Base-by-base conservation (phyloP, 1,284 basidiomycete genomes). In the Moesziomyces sp. region DNA sequence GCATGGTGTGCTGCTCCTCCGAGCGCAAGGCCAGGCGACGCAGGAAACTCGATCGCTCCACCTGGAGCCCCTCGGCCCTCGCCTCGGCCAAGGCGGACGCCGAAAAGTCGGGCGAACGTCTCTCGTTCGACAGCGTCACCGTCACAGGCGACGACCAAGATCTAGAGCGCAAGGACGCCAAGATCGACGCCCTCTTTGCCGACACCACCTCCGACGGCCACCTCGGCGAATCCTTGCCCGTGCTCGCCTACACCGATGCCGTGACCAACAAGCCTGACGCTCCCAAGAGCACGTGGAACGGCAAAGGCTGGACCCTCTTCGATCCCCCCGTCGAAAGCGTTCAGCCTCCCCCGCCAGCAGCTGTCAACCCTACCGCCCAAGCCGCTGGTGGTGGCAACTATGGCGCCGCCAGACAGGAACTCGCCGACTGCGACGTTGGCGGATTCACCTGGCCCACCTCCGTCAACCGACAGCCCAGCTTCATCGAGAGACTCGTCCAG, bases 401-500 rank as follows among this genome's bases (percentile, higher is more conserved):
- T 19, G 56, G 57, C 38, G 70, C 57, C 5, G 61, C 57, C 4
- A 52, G 54, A 13, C 30, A 57, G 23, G 60, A 56, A 30, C 59
- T 72, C 8, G 63, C 67, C 18, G 63, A 74, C 46, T 46, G 46
- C 11, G 60, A 73, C 30, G 45, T 74, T 13, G 66, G 48, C 40
- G 66, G 65, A 19, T 66, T 67, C 44, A 60, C 45, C 30, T 66
- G 71, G 58, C 62, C 65, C 13, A 2, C 54, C 13, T 65, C 71
- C 3, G 40, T 64, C 9, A 43, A 72, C 16, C 52, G 74, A n/a
- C 63, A 61, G 23, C 63, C 71, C 0, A 65, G 67, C 65, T 71
- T 71, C 52, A 74, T 74, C 57, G 71, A 74, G 21, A 51, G 67
- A 26, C 58, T 74, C 1, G 64, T 65, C 21, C 59, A 60, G 46